Base-by-base conservation (phyloP, 352 stramenopile genomes). In the Thraustotheca clavata region DNA sequence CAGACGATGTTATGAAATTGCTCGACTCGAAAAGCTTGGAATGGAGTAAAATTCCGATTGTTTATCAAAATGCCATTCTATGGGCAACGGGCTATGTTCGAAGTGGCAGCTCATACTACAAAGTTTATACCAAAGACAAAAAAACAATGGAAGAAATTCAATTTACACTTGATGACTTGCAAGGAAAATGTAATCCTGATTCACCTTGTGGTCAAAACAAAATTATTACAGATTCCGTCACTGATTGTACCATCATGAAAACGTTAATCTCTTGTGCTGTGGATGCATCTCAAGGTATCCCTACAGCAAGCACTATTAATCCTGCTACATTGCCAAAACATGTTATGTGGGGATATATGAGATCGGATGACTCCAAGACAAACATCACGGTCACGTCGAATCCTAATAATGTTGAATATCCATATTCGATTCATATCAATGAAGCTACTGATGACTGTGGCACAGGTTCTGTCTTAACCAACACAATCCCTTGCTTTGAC, bases 31-130 rank as follows among this genome's bases (percentile, higher is more conserved):
- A 22, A 5, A 26, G 22, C 1, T 27, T 62, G 38, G 26, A 8
- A 1, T 62, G 54, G 54, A 40, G 26, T 16, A 14, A 26, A 4
- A 24, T 62, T 24, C 33, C 32, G 9, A 24, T 3, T n/a, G 36
- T 27, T 12, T 36, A 36, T 26, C 33, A 62, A 29, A 49, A 29
- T 16, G 54, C 54, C 12, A 26, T 62, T 24, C 32, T 62, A 8
- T 62, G 54, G 54, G 31, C 54, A 40, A 26, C 50, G 4, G 54
- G 54, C 11, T 62, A 62, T 29, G 54, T 62, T 48, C 54, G 54
- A 7, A 33, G 26, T 24, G 54, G 54, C 1, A 7, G 9, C 14
- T 26, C 11, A 2, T 52, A 52, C 43, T 52, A 52, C n/a, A 52
- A 52, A 31, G 43, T 52, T 24, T 52, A 52, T 31, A 52, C 43